A percentile compares a stretch with the other conserved stretches of the same genome.
Conservation (phyloP, 352 stramenopile species). For the Pythium folliculosum region DNA sequence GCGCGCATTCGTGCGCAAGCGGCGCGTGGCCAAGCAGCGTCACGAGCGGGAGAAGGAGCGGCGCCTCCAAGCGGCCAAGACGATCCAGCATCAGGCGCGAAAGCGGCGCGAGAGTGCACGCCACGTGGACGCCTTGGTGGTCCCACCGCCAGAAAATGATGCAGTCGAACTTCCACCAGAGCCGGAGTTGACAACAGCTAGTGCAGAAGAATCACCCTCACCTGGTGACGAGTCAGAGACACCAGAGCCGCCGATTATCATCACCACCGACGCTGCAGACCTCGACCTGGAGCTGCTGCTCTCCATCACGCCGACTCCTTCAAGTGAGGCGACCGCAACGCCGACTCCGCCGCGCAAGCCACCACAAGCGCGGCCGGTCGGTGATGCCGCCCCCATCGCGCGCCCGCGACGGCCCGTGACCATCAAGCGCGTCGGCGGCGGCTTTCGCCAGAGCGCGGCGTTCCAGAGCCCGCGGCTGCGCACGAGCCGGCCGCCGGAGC, state of each 20-base stretch:
- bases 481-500: neutral
- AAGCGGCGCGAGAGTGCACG: slow-evolving; percentile 11
- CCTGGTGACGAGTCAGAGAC: no score
- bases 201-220: no score
- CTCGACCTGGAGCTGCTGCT: slow-evolving; percentile 34
- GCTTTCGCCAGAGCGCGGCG: slow-evolving; percentile 42
- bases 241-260: no score
- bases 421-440: slow-evolving; percentile 48
- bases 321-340: neutral
- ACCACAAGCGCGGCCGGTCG: no score
- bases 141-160: neutral
- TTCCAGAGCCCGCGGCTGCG: slow-evolving; percentile 18
- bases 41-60: slow-evolving; percentile 35
- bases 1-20: slow-evolving; percentile 13
- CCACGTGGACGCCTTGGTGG: slow-evolving; percentile 6
- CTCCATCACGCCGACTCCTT: slow-evolving; percentile 13
- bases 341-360: neutral
- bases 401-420: slow-evolving; percentile 12
- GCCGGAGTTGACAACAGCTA: no score
- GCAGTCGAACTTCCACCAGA: no score
- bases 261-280: slow-evolving; percentile 4
- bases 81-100: slow-evolving; percentile 54
- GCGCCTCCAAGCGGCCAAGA: slow-evolving; percentile 38
- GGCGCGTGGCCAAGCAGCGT: slow-evolving; percentile 21
- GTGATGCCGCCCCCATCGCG: neutral